These are phyloP conservation scores for Rhodotorula mucilaginosa DNA, from an alignment of 1,284 basidiomycete genomes.

Conservation along the genomic window DNA sequence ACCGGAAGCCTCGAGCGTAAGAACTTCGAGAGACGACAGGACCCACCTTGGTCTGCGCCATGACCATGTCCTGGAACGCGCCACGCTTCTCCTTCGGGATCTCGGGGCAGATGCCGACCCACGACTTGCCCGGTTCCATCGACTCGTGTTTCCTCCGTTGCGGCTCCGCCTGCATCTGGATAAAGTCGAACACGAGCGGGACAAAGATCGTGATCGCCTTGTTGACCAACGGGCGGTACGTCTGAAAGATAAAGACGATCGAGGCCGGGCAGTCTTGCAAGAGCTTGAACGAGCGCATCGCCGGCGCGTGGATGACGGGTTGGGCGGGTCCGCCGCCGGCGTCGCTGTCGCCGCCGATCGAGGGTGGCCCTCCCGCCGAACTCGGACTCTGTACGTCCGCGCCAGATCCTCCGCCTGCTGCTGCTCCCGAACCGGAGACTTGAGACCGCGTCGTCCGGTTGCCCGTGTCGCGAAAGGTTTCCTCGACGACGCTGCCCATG, in stretches of 20 bases:
- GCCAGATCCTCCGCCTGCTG: conserved; percentile 10
- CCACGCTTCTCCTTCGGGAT: conserved; percentile 63
- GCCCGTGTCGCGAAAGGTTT: conserved; percentile 62
- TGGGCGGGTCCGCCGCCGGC: conserved; percentile 10
- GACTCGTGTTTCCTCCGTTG: conserved; percentile 74
- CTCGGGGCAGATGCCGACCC: conserved; percentile 74
- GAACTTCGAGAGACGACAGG: neutral
- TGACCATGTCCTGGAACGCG: conserved; percentile 83
- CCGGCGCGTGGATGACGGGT: conserved; percentile 50
- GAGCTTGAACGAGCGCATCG: conserved; percentile 87
- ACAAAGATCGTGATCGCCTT: conserved; percentile 72
- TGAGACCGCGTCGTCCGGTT: neutral
- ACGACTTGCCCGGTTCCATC: conserved; percentile 73
- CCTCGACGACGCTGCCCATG: conserved; percentile 70
- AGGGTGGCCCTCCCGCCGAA: conserved; percentile 3
- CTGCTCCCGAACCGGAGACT: conserved; percentile 4
- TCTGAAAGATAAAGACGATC: conserved; percentile 86
- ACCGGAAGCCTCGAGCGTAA: neutral
- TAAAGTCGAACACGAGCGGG: conserved; percentile 66
- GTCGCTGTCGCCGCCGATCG: conserved; percentile 16
- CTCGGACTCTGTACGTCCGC: conserved; percentile 9
- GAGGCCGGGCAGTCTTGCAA: conserved; percentile 92
- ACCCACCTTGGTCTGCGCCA: conserved; percentile 84
- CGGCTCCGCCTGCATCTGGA: conserved; percentile 79
- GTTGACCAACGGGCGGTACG: conserved; percentile 63